Evolutionary conservation across 1,139 yeast genomes (phyloP), one percentile per base, ranked within the genome.

Genomic region (Diutina siamensis): DNA sequence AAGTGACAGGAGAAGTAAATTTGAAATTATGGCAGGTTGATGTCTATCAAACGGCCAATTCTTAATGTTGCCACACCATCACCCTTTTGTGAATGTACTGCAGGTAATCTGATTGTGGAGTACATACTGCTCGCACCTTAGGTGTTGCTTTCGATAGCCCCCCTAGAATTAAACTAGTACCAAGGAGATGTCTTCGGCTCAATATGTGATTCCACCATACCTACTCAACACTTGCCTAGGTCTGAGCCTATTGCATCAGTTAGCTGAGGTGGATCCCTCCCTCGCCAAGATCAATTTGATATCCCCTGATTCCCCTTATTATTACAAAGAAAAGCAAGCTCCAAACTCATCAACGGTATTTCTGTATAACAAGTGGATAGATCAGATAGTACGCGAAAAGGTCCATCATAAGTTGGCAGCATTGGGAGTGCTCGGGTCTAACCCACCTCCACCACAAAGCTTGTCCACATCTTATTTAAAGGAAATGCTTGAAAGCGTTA

Each of bases 151-250:
- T n/a, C n/a, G n/a, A n/a, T n/a, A n/a, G n/a, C n/a, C n/a, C n/a
- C n/a, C n/a, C n/a, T n/a, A n/a, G n/a, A n/a, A n/a, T 15, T 25
- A 25, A 7, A 7, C 9, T 3, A 12, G 18, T 18, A 15, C 17
- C 25, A 35, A 10, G 7, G 9, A 9, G 13, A 22, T 25, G 33
- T 15, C 42, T 20, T 27, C 31, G 32, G 42, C 28, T 3, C 42
- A 38, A 38, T 67, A 68, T 52, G 58, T 67, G 19, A 66, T 71
- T 33, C 76, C 76, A 2, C 76, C 75, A 3, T 71, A 71, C 51
- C 55, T 71, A 38, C 63, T 70, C 28, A 57, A 66, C 44, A 64
- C 74, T 3, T 59, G 67, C 44, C 53, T 61, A 20, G 76, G 76
- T 1, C 58, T 63, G 4, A 57, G 56, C 44, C 56, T 68, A 15